Percentiles rank a stretch among this genome's conserved stretches.
phyloP scores from a whole-genome alignment of 768 basidiomycete genomes.

The Saitozyma podzolica region DNA sequence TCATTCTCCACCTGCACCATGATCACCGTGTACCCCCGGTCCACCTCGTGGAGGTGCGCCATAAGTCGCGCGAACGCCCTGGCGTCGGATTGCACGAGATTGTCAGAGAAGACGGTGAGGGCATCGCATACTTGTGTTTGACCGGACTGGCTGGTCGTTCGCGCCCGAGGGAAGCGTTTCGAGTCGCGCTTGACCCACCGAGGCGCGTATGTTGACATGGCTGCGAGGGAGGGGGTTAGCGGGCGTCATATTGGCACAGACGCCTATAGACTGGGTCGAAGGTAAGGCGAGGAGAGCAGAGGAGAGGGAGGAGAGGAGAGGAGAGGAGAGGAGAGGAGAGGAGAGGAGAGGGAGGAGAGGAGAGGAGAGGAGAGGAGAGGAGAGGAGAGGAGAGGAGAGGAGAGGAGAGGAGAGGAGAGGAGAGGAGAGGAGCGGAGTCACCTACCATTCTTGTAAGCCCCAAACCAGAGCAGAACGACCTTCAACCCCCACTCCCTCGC shows the following conservation, averaged over 20 bases:
- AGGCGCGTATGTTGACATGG: constrained; percentile 15
- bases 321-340: too few relatives aligned
- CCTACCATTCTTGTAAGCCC: constrained; percentile 22
- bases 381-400: too few relatives aligned
- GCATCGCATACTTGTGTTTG: background rate
- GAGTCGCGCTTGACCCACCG: constrained; percentile 17
- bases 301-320: too few relatives aligned
- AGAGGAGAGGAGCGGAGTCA: too few relatives aligned
- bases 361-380: too few relatives aligned
- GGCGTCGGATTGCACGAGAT: constrained; percentile 10
- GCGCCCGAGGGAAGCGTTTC: constrained; percentile 16
- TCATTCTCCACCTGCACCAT: constrained; percentile 22
- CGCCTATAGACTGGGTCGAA: too few relatives aligned
- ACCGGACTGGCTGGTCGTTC: background rate
- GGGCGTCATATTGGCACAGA: too few relatives aligned
- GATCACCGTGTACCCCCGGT: constrained; percentile 15
- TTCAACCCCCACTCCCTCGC: constrained; percentile 12
- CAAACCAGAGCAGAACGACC: constrained; percentile 21
- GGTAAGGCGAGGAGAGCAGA: background rate
- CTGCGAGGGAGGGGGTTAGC: background rate
- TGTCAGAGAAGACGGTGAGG: constrained; percentile 8
- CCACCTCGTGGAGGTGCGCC: constrained; percentile 12
- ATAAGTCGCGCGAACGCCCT: constrained; percentile 11
- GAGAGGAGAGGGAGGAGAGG: too few relatives aligned
- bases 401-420: too few relatives aligned